A percentile compares a stretch with the other conserved stretches of the same genome.
phyloP scores from a whole-genome alignment of 2,329 filamentous ascomycete genomes.

The Hawksworthiomyces lignivorus region DNA sequence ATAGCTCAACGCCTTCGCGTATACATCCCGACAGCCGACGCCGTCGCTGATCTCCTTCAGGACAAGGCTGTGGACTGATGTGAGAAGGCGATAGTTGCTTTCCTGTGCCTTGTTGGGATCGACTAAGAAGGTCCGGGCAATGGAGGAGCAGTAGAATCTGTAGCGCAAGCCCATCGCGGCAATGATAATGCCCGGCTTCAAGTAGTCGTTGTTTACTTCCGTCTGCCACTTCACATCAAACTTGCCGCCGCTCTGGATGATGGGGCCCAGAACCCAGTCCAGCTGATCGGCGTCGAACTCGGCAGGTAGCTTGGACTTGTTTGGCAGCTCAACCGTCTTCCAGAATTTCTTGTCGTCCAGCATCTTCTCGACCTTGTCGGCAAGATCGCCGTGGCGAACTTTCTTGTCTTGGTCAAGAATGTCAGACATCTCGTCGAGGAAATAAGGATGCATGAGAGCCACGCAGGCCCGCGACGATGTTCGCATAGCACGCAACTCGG shows the following conservation, averaged over 20 bases:
- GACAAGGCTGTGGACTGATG: constrained; percentile 78
- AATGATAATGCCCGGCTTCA: constrained; percentile 91
- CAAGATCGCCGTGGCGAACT: constrained; percentile 78
- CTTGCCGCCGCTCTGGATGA: constrained; percentile 90
- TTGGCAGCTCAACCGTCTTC: constrained; percentile 64
- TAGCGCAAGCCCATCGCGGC: constrained; percentile 88
- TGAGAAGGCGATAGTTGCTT: constrained; percentile 82
- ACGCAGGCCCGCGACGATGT: constrained; percentile 92
- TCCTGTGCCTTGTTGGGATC: constrained; percentile 96
- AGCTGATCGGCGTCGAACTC: constrained; percentile 85
- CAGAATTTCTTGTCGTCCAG: constrained; percentile 93
- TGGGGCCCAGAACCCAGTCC: constrained; percentile 87
- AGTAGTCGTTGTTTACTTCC: constrained; percentile 69
- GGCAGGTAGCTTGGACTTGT: constrained; percentile 67
- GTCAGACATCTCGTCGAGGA: constrained; percentile 96
- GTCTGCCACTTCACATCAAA: constrained; percentile 81
- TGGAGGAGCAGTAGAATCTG: constrained; percentile 88
- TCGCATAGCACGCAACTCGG: constrained; percentile 86
- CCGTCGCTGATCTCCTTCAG: constrained; percentile 88
- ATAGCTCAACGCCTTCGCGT: constrained; percentile 72
- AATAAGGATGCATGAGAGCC: constrained; percentile 90
- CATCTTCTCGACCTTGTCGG: constrained; percentile 83
- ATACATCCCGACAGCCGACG: constrained; percentile 79
- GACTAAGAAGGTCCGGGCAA: constrained; percentile 90
- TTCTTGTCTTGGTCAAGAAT: constrained; percentile 96